Percentiles rank a stretch among this genome's conserved stretches.
Conservation (phyloP, 179 eudicot species). For the Silene vulgaris region DNA sequence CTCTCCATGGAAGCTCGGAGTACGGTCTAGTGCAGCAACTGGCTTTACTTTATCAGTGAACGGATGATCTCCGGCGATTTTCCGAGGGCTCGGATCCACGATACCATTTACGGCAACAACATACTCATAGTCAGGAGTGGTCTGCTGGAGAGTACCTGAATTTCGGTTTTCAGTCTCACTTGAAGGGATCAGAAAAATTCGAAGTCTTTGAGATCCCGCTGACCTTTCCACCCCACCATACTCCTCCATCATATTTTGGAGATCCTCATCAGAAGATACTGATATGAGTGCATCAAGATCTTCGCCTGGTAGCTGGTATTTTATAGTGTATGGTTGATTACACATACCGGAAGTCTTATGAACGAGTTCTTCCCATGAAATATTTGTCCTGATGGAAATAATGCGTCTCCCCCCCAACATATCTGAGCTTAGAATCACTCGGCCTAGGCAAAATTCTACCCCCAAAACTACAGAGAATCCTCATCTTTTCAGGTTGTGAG, state of each 20-base stretch:
- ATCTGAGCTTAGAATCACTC: slow-evolving; percentile 72
- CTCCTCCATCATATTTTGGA: slow-evolving; percentile 86
- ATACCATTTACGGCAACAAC: slow-evolving; percentile 79
- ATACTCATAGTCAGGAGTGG: slow-evolving; percentile 62
- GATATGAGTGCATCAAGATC: slow-evolving; percentile 97
- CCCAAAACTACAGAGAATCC: slow-evolving; percentile 84
- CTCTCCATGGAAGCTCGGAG: slow-evolving; percentile 45
- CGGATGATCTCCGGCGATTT: slow-evolving; percentile 50
- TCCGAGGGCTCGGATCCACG: slow-evolving; percentile 44
- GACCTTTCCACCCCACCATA: slow-evolving; percentile 62
- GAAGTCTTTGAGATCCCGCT: slow-evolving; percentile 54
- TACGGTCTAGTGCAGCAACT: slow-evolving; percentile 35
- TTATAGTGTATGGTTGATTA: slow-evolving; percentile 61
- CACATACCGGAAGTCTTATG: slow-evolving; percentile 58
- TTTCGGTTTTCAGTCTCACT: slow-evolving; percentile 50
- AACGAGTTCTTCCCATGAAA: slow-evolving; percentile 53
- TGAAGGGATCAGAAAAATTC: slow-evolving; percentile 57
- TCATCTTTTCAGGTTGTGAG: slow-evolving; percentile 51
- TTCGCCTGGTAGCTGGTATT: slow-evolving; percentile 85
- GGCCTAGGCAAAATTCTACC: slow-evolving; percentile 85
- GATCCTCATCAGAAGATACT: slow-evolving; percentile 79
- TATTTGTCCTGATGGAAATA: slow-evolving; percentile 51
- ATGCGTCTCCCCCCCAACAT: slow-evolving; percentile 86
- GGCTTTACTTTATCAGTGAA: slow-evolving; percentile 31
- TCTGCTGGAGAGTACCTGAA: slow-evolving; percentile 45